Evolutionary conservation across 1,284 basidiomycete genomes (phyloP), one percentile per base, ranked within the genome.

Genomic region (Trichosporon sp.): DNA sequence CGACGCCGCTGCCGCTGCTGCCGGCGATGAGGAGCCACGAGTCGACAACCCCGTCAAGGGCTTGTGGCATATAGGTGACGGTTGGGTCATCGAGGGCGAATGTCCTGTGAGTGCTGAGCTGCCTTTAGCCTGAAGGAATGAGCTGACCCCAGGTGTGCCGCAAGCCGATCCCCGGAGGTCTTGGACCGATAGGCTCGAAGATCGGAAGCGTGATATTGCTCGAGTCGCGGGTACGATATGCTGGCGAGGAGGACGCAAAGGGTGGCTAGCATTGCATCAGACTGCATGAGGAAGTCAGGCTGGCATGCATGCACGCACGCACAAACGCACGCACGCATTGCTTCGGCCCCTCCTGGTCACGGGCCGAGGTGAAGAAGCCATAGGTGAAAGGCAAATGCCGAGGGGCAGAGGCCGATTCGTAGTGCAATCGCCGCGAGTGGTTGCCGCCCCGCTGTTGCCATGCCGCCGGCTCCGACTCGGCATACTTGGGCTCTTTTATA

Each of bases 11-110:
- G 63, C 60, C 5, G 54, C 70, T 10, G 61, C 61, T 1, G 61
- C 46, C 37, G 61, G 36, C 14, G 58, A n/a, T 19, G 64, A 60
- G 4, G 63, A 68, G 14, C 52, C 69, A 1, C 52, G 62, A 23
- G 65, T 73, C n/a, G 66, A 68, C 33, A 67, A 72, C 37, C 65
- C 68, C 19, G 61, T 79, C 25, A 73, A 70, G 34, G 73, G 75
- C 0, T 59, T 77, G 56, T 78, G 77, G 77, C 70, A 65, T 33
- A 37, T 78, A 1, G 68, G 69, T 2, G 63, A 52, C 6, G 13
- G 57, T 2, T 74, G 68, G 68, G 69, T 78, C 5, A 70, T 78
- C n/a, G 77, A 79, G 66, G 77, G 77, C 1, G 77, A 79, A 58
- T 79, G 77, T 71, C 77, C 77, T 19, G 77, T 78, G 59, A 71